phyloP scores from a whole-genome alignment of 305 asterid species.

The Caryopteris hybrid region DNA sequence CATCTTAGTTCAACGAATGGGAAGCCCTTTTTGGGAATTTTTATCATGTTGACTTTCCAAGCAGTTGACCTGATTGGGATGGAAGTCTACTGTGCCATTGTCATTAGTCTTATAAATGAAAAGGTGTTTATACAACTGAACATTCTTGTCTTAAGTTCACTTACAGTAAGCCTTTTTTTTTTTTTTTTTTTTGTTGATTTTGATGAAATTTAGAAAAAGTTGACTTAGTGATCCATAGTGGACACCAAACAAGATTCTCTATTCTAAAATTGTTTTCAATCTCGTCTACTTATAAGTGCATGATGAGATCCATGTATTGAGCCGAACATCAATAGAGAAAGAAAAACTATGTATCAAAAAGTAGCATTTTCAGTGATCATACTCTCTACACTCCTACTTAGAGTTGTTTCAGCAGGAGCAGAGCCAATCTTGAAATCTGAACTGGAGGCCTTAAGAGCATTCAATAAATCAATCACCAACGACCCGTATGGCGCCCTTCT shows the following conservation, averaged over 20 bases:
- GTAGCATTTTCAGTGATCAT: constrained; percentile 22
- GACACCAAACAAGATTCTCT: not conserved
- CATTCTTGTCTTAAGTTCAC: too few species aligned
- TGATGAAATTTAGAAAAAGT: not conserved
- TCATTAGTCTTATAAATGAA: too few species aligned
- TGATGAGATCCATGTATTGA: not conserved
- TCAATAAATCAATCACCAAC: constrained; percentile 40
- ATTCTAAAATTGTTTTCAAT: not conserved
- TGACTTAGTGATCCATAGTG: not conserved
- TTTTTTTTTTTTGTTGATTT: too few species aligned
- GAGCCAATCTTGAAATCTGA: constrained; percentile 27
- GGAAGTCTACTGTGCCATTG: too few species aligned
- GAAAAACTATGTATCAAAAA: constrained; percentile 11
- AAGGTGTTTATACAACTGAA: too few species aligned
- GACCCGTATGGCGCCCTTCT: constrained; percentile 49
- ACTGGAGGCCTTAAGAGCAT: constrained; percentile 50
- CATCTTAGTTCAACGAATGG: too few species aligned
- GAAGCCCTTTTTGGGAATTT: too few species aligned
- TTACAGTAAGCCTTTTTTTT: too few species aligned
- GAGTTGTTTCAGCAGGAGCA: too few species aligned
- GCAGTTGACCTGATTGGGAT: too few species aligned
- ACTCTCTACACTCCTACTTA: constrained; percentile 23
- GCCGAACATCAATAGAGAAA: not conserved
- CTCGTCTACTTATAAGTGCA: not conserved
- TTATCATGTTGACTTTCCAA: too few species aligned